Base-by-base conservation (phyloP, 768 basidiomycete genomes). In the Boletus rubescentipes region DNA sequence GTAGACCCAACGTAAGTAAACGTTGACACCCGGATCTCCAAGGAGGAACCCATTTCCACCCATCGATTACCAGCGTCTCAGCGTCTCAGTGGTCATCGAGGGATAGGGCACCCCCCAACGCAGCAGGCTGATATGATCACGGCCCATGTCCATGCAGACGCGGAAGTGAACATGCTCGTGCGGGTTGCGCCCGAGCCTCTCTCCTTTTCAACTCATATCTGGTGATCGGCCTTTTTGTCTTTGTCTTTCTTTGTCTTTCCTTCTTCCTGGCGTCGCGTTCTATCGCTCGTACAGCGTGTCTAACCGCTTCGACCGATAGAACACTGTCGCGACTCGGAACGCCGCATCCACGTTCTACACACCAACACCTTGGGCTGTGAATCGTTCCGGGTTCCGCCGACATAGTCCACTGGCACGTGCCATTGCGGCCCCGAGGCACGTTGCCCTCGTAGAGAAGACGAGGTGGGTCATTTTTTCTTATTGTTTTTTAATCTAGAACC, bases 321-420 rank as follows among this genome's bases (percentile, higher is more conserved):
- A 42, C 26, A 16, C 18, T 38, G 54, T 46, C 39, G 37, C 9
- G 16, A 35, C 9, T 18, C 34, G 54, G 58, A 54, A 54, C 16
- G 8, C 46, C 38, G 26, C 34, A 30, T 18, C 18, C 20, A 18
- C 29, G 31, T 31, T 46, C 37, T 38, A 18, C 49, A 51, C 46
- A 30, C 26, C 8, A 11, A 45, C 30, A 50, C n/a, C n/a, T 10
- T 35, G 43, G 18, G 14, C 14, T 39, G 45, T 26, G 21, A 29
- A 36, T 34, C 32, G 15, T 26, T 39, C 51, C 41, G 32, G 31
- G 9, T 43, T n/a, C 23, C 29, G 32, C 46, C 34, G 34, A 14
- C 15, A 35, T 26, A 4, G 14, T 35, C 34, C 15, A 35, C 15
- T n/a, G n/a, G n/a, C n/a, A n/a, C n/a, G n/a, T n/a, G n/a, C n/a